These are phyloP conservation scores for Entomortierella lignicola DNA, from an alignment of 192 early-diverging fungal genomes.

Conservation along the genomic window DNA sequence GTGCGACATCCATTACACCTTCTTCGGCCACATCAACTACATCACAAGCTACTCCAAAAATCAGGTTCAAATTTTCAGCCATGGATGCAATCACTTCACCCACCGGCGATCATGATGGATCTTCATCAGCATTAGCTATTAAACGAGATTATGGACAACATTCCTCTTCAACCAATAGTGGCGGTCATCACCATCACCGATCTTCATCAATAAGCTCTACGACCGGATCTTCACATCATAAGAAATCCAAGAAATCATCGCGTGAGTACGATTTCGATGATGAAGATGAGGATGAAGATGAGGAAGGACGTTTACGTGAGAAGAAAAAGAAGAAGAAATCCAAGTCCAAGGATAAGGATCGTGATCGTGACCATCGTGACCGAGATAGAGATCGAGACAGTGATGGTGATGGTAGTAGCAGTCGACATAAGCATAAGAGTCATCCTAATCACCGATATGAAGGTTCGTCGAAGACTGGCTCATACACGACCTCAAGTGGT, in stretches of 20 bases:
- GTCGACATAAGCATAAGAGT: conserved; percentile 41
- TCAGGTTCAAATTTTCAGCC: conserved; percentile 50
- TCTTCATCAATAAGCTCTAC: conserved; percentile 32
- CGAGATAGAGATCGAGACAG: conserved; percentile 20
- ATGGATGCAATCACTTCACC: conserved; percentile 14
- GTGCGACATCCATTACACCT: conserved; percentile 1
- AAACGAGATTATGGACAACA: conserved; percentile 41
- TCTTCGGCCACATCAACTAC: conserved; percentile 21
- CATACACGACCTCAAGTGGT: neutral
- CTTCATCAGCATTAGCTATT: conserved; percentile 1
- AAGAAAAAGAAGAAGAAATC: conserved; percentile 53
- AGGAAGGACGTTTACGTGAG: conserved; percentile 20
- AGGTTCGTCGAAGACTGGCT: conserved; percentile 17
- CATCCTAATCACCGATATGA: conserved; percentile 27
- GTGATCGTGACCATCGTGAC: conserved; percentile 30
- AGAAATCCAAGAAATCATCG: conserved; percentile 42
- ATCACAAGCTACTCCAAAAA: conserved; percentile 40
- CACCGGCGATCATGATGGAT: neutral
- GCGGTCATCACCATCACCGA: conserved; percentile 6
- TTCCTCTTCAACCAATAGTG: conserved; percentile 14
- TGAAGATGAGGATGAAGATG: conserved; percentile 23
- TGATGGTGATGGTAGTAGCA: conserved; percentile 22
- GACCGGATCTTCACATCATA: conserved; percentile 39
- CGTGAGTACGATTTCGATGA: conserved; percentile 33
- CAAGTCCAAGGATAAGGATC: conserved; percentile 45